Evolutionary conservation across 106 monocot genomes (phyloP), one percentile per base, ranked within the genome.

Genomic region (Acorus calamus): DNA sequence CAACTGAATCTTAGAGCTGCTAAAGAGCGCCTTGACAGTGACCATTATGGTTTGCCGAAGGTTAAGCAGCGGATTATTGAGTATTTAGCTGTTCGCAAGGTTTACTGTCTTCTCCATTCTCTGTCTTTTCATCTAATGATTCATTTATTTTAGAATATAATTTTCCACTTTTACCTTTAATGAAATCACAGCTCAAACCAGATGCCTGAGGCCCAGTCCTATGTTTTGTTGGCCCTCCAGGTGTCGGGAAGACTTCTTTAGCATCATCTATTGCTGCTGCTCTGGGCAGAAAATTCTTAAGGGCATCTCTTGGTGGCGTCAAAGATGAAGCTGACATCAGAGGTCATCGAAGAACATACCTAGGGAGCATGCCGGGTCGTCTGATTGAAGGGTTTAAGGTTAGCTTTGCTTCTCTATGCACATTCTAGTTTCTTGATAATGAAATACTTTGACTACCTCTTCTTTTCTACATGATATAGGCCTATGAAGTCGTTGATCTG

Each of bases 41-140:
- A 64, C 11, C 64, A 64, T 51, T 64, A 51, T 49, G 64, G 64
- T 42, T 5, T 64, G 9, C 13, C 12, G 4, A 64, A 64, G 7
- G 64, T 64, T 10, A 64, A 64, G 41, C 50, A 64, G 50, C 49
- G 64, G 48, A 51, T 64, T 41, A 64, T 64, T 14, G 64, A 64
- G 51, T 64, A 64, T 51, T 47, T 64, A 10, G 64, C 64, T 51
- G 64, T 64, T n/a, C 64, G 42, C 46, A 61, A 61, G 61, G 61
- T 61, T 46, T 3, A 10, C 47, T 10, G 3, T 5, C 44, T 3
- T 0, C 8, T 60, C 7, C 7, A 44, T 60, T 60, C 56, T 56
- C 11, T 5, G 10, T 56, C 2, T n/a, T 41, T 42, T 6, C 6
- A 8, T 5, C 6, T 54, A 54, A 54, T 54, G 13, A 8, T 4